Evolutionary conservation across 768 basidiomycete genomes (phyloP).

Genomic region (Macrolepiota dolichaula): DNA sequence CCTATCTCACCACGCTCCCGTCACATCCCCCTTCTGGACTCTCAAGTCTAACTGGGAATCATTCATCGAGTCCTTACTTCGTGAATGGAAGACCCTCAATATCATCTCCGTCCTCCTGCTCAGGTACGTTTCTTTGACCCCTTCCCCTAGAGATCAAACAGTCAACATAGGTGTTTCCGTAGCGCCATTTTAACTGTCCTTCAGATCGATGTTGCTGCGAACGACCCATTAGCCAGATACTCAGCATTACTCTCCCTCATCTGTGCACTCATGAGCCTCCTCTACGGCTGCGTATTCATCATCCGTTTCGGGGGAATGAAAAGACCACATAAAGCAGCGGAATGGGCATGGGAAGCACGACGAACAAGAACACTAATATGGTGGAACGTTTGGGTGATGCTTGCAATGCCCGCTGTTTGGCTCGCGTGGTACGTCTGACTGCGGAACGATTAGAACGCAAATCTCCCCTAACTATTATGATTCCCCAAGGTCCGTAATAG

Average conservation of each 20-base stretch:
- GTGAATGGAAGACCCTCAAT: slow-evolving; percentile 35
- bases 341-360: slow-evolving; percentile 63
- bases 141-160: neutral
- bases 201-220: slow-evolving; percentile 35
- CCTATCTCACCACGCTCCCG: neutral
- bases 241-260: slow-evolving; percentile 54
- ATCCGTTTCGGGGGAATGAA: slow-evolving; percentile 64
- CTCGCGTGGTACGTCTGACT: slow-evolving; percentile 49
- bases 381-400: slow-evolving; percentile 70
- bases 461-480: neutral
- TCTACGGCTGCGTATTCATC: slow-evolving; percentile 64
- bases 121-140: slow-evolving; percentile 16
- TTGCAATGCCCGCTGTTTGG: slow-evolving; percentile 64
- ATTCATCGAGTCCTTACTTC: slow-evolving; percentile 26
- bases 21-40: slow-evolving; percentile 16
- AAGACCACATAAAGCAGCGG: slow-evolving; percentile 58
- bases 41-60: slow-evolving; percentile 26
- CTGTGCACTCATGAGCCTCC: slow-evolving; percentile 58
- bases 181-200: slow-evolving; percentile 34
- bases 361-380: slow-evolving; percentile 22
- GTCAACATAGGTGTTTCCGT: neutral
- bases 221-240: slow-evolving; percentile 54
- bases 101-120: slow-evolving; percentile 30
- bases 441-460: neutral
- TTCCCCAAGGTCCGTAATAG: slow-evolving; percentile 49